A percentile compares a stretch with the other conserved stretches of the same genome.
These are phyloP conservation scores for Venturia nashicola DNA, from an alignment of 2,329 filamentous ascomycete species.

Conservation along the genomic window DNA sequence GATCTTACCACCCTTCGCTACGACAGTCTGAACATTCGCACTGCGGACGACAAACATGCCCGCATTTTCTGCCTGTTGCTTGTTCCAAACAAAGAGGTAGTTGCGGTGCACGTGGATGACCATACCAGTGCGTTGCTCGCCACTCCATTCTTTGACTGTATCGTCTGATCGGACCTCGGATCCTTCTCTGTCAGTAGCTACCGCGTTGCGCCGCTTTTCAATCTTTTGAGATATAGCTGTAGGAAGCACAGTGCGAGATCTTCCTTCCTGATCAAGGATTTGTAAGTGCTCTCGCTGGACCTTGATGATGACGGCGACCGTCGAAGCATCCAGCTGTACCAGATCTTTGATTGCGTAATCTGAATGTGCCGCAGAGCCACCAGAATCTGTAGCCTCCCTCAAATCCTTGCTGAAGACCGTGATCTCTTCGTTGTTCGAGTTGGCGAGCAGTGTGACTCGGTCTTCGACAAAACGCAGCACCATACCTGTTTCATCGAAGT, in stretches of 20 bases:
- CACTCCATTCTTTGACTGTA: constrained; percentile 79
- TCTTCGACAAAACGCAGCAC: constrained; percentile 90
- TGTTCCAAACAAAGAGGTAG: constrained; percentile 82
- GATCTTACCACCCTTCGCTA: constrained; percentile 83
- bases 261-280: constrained; percentile 82
- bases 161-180: constrained; percentile 88
- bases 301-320: constrained; percentile 86
- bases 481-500: constrained; percentile 91
- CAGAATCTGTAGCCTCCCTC: constrained; percentile 83
- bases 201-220: constrained; percentile 67
- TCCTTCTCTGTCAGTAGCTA: constrained; percentile 85
- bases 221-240: constrained; percentile 88
- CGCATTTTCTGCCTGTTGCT: constrained; percentile 72
- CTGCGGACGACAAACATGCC: constrained; percentile 82
- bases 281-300: constrained; percentile 87
- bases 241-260: constrained; percentile 68
- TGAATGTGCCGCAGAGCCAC: constrained; percentile 70
- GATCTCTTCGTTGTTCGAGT: constrained; percentile 85
- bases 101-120: constrained; percentile 90
- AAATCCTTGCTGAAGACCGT: constrained; percentile 97
- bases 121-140: constrained; percentile 73
- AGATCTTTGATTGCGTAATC: constrained; percentile 89
- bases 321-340: constrained; percentile 85
- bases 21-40: constrained; percentile 75
- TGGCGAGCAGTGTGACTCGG: constrained; percentile 81